A percentile compares a stretch with the other conserved stretches of the same genome.
These are phyloP conservation scores for Solanum virginianum DNA, from an alignment of 257 asterid species.

Conservation along the genomic window DNA sequence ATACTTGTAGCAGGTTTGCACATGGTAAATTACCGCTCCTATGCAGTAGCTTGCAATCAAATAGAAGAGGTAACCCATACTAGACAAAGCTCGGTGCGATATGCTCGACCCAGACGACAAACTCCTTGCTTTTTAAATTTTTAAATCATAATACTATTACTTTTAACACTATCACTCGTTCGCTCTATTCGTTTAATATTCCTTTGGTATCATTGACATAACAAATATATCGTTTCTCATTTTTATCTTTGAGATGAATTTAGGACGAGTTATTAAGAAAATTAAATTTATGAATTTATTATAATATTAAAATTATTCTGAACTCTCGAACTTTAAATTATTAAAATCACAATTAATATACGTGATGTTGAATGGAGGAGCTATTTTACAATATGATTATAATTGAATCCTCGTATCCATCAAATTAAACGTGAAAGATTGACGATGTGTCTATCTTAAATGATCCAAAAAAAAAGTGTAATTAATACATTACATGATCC, in stretches of 20 bases:
- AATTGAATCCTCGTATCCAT: not conserved
- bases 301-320: not conserved
- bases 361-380: not conserved
- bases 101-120: too few species aligned
- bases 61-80: too few species aligned
- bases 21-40: too few species aligned
- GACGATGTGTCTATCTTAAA: not conserved
- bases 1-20: too few species aligned
- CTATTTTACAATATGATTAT: not conserved
- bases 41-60: too few species aligned
- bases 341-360: not conserved
- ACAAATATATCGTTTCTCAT: too few species aligned
- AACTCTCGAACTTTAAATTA: not conserved
- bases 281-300: not conserved
- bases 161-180: not conserved
- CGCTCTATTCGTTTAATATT: too few species aligned
- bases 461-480: not conserved
- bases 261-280: not conserved
- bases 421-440: not conserved
- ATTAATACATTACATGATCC: not conserved
- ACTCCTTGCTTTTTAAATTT: too few species aligned
- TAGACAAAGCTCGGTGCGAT: too few species aligned
- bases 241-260: too few species aligned
- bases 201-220: too few species aligned
- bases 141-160: not conserved